Evolutionary conservation across 768 basidiomycete genomes (phyloP).

Genomic region (Mycena albidolilacea): DNA sequence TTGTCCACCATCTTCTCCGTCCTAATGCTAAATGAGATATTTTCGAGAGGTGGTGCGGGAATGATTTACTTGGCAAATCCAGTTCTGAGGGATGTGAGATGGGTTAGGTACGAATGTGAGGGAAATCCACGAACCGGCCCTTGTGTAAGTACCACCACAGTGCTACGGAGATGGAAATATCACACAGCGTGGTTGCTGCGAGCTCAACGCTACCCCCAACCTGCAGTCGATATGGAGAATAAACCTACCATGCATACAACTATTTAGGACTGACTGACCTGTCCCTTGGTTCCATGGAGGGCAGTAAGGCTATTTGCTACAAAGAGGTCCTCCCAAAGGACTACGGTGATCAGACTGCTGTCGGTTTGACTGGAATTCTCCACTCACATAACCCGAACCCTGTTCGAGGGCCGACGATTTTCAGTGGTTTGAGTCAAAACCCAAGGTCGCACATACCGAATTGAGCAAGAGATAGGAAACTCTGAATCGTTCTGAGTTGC

Average conservation of each 20-base stretch:
- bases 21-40: neutral
- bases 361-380: neutral
- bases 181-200: slow-evolving; percentile 27
- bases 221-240: neutral
- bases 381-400: slow-evolving; percentile 15
- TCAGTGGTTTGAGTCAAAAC: too few species aligned
- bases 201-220: slow-evolving; percentile 34
- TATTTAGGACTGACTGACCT: neutral
- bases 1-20: slow-evolving; percentile 36
- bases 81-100: neutral
- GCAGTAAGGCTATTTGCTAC: slow-evolving; percentile 24
- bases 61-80: slow-evolving; percentile 31
- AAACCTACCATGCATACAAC: neutral
- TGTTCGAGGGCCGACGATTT: too few species aligned
- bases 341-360: slow-evolving; percentile 4
- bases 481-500: neutral
- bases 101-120: too few species aligned
- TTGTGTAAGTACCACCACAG: slow-evolving; percentile 32
- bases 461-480: neutral
- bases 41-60: neutral
- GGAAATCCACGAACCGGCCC: neutral
- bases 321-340: slow-evolving; percentile 22
- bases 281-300: slow-evolving; percentile 24
- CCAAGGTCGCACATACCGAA: neutral
- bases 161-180: slow-evolving; percentile 30